A percentile compares a stretch with the other conserved stretches of the same genome.
Evolutionary conservation across 192 early-diverging fungal genomes (phyloP).

Genomic region (Chytriomyces confervae): DNA sequence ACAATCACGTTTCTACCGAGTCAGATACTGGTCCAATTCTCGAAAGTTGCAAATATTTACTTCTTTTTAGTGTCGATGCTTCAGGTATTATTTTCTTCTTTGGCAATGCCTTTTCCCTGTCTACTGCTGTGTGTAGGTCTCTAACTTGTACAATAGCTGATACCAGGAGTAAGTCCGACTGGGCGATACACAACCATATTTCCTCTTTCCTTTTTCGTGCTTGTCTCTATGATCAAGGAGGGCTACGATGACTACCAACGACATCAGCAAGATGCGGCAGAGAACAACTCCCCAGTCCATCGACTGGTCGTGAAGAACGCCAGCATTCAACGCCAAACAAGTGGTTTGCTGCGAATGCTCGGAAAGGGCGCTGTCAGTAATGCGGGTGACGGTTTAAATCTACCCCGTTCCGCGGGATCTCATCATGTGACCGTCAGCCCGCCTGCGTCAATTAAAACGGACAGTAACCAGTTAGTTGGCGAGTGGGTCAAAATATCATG

Average conservation of each 20-base stretch:
- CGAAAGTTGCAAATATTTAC: constrained; percentile 74
- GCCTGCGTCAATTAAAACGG: not conserved
- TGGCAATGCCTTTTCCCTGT: constrained; percentile 1
- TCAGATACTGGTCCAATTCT: constrained; percentile 69
- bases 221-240: constrained; percentile 71
- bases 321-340: not conserved
- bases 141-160: constrained; percentile 20
- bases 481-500: constrained; percentile 35
- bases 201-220: constrained; percentile 75
- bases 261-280: constrained; percentile 40
- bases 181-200: constrained; percentile 80
- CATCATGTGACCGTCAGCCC: not conserved
- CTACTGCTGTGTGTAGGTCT: not conserved
- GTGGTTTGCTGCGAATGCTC: not conserved
- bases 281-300: constrained; percentile 38
- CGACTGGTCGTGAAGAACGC: constrained; percentile 18
- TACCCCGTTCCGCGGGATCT: not conserved
- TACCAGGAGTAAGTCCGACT: constrained; percentile 76
- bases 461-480: not conserved
- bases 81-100: constrained; percentile 57
- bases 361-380: not conserved
- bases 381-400: not conserved
- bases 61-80: constrained; percentile 87
- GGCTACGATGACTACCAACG: constrained; percentile 55
- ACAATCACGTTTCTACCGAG: constrained; percentile 65